Conservation (phyloP, 768 basidiomycete species). For the Boletus coccyginus region DNA sequence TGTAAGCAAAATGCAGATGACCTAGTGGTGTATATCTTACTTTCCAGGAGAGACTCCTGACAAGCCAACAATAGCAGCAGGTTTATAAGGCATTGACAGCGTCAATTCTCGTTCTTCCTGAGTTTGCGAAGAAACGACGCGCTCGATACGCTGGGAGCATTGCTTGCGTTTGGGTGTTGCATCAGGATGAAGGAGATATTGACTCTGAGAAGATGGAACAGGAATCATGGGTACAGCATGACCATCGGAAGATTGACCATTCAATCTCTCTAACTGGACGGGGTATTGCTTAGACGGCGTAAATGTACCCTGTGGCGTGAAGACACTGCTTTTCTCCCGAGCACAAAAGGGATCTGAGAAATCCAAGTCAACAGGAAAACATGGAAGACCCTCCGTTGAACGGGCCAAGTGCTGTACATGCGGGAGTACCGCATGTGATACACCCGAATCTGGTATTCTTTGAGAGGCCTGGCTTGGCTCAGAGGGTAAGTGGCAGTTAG, state of each 20-base stretch:
- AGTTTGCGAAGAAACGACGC: slow-evolving; percentile 32
- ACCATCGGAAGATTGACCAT: background rate
- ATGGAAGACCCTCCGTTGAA: background rate
- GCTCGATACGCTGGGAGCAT: slow-evolving; percentile 20
- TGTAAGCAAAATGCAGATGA: slow-evolving; percentile 8
- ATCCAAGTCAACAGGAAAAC: background rate
- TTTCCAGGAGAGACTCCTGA: slow-evolving; percentile 1
- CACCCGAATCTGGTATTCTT: background rate
- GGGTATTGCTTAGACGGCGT: background rate
- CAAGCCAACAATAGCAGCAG: background rate
- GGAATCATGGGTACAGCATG: slow-evolving; percentile 11
- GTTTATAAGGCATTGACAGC: slow-evolving; percentile 4
- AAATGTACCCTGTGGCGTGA: background rate
- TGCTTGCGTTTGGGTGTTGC: slow-evolving; percentile 36
- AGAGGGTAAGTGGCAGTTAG: background rate
- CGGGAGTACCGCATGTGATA: background rate
- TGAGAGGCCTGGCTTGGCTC: background rate
- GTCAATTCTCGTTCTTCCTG: slow-evolving; percentile 31
- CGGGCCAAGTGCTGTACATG: background rate
- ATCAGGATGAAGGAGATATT: slow-evolving; percentile 31
- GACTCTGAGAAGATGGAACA: slow-evolving; percentile 32
- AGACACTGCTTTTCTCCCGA: background rate
- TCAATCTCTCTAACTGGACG: background rate
- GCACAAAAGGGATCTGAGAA: background rate
- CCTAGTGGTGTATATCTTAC: slow-evolving; percentile 10